A percentile compares a stretch with the other conserved stretches of the same genome.
These are phyloP conservation scores for Berkeleyomyces rouxiae DNA, from an alignment of 2,329 filamentous ascomycete genomes.

Conservation along the genomic window DNA sequence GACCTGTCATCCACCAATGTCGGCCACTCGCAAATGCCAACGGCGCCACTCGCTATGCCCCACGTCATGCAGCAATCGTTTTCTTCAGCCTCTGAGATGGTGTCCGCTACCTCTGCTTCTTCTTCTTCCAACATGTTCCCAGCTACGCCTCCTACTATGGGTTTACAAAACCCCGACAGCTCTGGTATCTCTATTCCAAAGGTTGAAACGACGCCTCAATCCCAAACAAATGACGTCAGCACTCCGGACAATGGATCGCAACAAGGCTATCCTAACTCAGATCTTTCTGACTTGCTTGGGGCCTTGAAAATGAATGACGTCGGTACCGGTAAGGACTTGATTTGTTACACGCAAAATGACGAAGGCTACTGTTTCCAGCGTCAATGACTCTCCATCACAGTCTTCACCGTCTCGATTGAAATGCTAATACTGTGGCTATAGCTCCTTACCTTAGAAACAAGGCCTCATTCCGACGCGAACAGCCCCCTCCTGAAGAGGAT, in stretches of 20 bases:
- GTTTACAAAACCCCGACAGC: background rate
- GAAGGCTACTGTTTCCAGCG: background rate
- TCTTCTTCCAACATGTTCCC: slow-evolving; percentile 9
- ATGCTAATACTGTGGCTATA: slow-evolving; percentile 20
- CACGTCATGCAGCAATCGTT: slow-evolving; percentile 7
- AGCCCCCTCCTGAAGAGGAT: slow-evolving; percentile 52
- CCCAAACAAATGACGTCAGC: slow-evolving; percentile 14
- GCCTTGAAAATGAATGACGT: slow-evolving; percentile 75
- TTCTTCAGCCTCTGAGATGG: background rate
- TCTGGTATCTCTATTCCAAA: slow-evolving; percentile 1
- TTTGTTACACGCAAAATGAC: no score
- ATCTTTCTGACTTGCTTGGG: slow-evolving; percentile 66
- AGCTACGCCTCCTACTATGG: slow-evolving; percentile 9
- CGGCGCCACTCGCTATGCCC: background rate
- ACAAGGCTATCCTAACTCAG: slow-evolving; percentile 50
- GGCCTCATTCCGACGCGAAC: slow-evolving; percentile 31
- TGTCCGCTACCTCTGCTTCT: background rate
- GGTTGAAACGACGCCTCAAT: slow-evolving; percentile 3
- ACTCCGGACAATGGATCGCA: slow-evolving; percentile 37
- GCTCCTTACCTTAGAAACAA: slow-evolving; percentile 71
- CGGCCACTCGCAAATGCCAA: background rate
- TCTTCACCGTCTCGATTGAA: background rate
- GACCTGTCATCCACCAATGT: background rate
- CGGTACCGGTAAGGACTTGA: slow-evolving; percentile 51
- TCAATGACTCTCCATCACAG: background rate